Percentiles rank a stretch among this genome's conserved stretches.
Conservation (phyloP, 768 basidiomycete species). For the Amanita pseudoporphyria region DNA sequence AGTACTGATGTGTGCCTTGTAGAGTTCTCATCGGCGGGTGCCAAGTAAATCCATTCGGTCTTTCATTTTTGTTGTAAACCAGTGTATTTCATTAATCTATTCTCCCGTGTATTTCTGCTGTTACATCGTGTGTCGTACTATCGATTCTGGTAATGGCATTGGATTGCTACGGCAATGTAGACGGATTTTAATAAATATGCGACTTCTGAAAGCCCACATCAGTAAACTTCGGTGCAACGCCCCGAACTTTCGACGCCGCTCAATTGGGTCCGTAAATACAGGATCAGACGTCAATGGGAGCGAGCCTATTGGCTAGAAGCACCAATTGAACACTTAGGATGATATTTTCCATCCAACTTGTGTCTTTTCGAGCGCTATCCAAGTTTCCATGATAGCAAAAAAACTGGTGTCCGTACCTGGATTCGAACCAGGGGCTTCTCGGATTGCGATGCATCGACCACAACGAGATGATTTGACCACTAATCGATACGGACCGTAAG, state of each 20-base stretch:
- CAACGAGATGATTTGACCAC: slow-evolving; percentile 7
- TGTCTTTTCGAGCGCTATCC: no score
- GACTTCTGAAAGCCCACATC: neutral
- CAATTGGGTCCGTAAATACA: no score
- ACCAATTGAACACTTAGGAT: neutral
- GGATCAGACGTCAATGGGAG: no score
- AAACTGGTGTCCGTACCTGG: slow-evolving; percentile 8
- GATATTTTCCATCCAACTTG: no score
- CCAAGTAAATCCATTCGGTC: slow-evolving; percentile 29
- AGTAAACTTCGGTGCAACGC: neutral
- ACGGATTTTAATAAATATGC: no score
- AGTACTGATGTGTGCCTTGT: slow-evolving; percentile 4
- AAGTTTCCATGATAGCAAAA: no score
- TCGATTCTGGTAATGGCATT: slow-evolving; percentile 6
- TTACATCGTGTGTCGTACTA: slow-evolving; percentile 3
- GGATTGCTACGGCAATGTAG: neutral
- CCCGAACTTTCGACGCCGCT: no score
- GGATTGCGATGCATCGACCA: slow-evolving; percentile 3
- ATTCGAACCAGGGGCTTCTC: slow-evolving; percentile 9
- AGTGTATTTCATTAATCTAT: slow-evolving; percentile 18
- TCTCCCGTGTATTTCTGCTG: slow-evolving; percentile 2
- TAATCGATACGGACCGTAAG: slow-evolving; percentile 5
- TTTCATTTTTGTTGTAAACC: slow-evolving; percentile 16
- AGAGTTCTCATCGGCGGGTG: slow-evolving; percentile 54
- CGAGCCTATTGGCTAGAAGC: no score